Evolutionary conservation across 768 basidiomycete species (phyloP), one percentile per base, ranked within the genome.

Genomic region (Mycena epipterygia): DNA sequence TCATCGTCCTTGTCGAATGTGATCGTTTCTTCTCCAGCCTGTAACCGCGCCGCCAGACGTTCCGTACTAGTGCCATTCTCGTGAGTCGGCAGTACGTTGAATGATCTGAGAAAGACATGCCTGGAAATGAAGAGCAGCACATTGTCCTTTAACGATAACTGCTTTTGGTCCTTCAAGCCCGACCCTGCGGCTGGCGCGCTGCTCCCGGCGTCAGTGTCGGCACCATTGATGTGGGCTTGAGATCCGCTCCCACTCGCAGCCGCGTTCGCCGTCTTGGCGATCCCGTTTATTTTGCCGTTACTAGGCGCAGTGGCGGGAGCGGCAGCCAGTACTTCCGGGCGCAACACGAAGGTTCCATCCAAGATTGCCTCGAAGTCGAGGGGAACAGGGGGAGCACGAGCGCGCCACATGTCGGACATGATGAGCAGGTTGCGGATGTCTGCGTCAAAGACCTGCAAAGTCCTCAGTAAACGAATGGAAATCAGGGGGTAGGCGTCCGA

Each of bases 1-100:
- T 97, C 95, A 76, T 99, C 98, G 76, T 99, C 98, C 79, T 99
- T 99, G 84, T 99, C 98, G 74, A 99, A 99, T 0, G 91, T 84
- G 58, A 98, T 94, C 0, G 86, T 92, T 19, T 89, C 86, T 81
- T 95, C 88, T 23, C 92, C 89, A 72, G 85, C 81, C 57, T 85
- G 85, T 19, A 95, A 81, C 23, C 95, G 91, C 4, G 83, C 81
- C 8, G 95, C 90, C 3, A 99, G 84, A 8, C 92, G 90, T 53
- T 92, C 89, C n/a, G 94, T 91, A 76, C 97, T 98, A 64, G 41
- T 48, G n/a, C 53, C 32, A 35, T 44, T 51, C 39, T 55, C 9
- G 64, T 39, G 19, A 29, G 39, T 30, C 21, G 65, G 8, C n/a
- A 9, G 23, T 29, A 9, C 2, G 14, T 33, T 27, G 21, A 35